Conservation (phyloP, 768 basidiomycete genomes). For the Pisolithus orientalis region DNA sequence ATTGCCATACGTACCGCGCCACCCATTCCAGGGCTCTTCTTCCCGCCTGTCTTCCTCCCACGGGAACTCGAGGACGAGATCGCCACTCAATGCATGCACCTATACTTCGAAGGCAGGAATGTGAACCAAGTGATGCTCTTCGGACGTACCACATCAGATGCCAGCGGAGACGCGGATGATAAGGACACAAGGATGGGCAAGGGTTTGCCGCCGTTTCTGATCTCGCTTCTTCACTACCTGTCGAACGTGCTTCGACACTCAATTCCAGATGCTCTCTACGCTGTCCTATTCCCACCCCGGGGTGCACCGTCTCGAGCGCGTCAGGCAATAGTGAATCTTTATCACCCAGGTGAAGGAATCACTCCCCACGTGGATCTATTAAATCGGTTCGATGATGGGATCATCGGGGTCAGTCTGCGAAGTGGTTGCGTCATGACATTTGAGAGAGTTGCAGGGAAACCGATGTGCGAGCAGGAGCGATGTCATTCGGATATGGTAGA, state of each 20-base stretch:
- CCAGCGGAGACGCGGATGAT: conserved; percentile 7
- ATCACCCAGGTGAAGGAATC: conserved; percentile 86
- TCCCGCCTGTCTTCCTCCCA: conserved; percentile 46
- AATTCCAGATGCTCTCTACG: conserved; percentile 44
- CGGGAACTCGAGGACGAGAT: conserved; percentile 45
- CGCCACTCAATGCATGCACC: conserved; percentile 44
- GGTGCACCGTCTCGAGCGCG: conserved; percentile 42
- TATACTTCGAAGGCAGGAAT: conserved; percentile 44
- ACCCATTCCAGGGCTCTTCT: conserved; percentile 61
- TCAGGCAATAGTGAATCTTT: conserved; percentile 88
- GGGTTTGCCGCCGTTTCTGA: conserved; percentile 53
- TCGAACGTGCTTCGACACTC: conserved; percentile 41
- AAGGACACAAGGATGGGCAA: conserved; percentile 19
- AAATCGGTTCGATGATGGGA: conserved; percentile 80
- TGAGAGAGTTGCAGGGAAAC: conserved; percentile 21
- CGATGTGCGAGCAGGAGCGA: neutral
- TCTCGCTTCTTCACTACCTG: conserved; percentile 46
- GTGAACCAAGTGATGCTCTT: conserved; percentile 90
- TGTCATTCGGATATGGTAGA: neutral
- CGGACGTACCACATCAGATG: conserved; percentile 34
- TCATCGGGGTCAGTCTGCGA: conserved; percentile 79
- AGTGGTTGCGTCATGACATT: conserved; percentile 82
- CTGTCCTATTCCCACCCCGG: conserved; percentile 53
- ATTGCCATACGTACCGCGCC: conserved; percentile 35
- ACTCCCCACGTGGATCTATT: conserved; percentile 83